Evolutionary conservation across 2,329 filamentous ascomycete genomes (phyloP), one percentile per base, ranked within the genome.

Genomic region (Saccharata proteae): DNA sequence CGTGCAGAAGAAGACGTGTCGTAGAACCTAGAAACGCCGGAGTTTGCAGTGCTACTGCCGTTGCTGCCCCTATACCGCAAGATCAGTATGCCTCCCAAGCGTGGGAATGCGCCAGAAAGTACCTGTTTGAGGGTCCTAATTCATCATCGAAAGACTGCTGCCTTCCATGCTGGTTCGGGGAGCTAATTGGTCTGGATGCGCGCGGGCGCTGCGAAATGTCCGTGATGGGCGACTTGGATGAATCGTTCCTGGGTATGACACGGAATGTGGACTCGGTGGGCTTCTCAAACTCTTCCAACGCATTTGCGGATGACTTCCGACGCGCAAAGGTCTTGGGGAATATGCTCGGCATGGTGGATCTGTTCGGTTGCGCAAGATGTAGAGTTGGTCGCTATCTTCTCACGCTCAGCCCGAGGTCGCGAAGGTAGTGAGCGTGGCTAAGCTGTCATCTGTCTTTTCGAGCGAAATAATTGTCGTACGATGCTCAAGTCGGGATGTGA

Each of bases 21-120:
- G 39, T 57, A 57, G 25, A 48, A 47, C 27, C 52, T 46, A 20
- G 49, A 47, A 12, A 44, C 38, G 20, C 46, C 49, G 36, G 45
- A 50, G 37, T 54, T 48, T 26, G 52, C 53, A 23, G 49, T 51
- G 42, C 47, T 57, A 43, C 54, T 57, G n/a, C 52, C 55, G 37
- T 56, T 56, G 44, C 52, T 55, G 37, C 53, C 52, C 37, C 52
- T 56, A 45, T 40, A n/a, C 40, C 40, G 39, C 41, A 33, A 35
- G 38, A 30, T 54, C 39, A 53, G 46, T 38, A n/a, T n/a, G n/a
- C n/a, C n/a, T n/a, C n/a, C n/a, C 39, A 38, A 6, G n/a, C 15
- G 16, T 18, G 32, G 14, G 9, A 16, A 13, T 27, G 16, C 10
- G 24, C 7, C 19, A 26, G 21, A 29, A 41, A 49, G 45, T 52